Evolutionary conservation across 23 red algal genomes (phyloP).

Genomic region (Gracilaria vermiculophylla): DNA sequence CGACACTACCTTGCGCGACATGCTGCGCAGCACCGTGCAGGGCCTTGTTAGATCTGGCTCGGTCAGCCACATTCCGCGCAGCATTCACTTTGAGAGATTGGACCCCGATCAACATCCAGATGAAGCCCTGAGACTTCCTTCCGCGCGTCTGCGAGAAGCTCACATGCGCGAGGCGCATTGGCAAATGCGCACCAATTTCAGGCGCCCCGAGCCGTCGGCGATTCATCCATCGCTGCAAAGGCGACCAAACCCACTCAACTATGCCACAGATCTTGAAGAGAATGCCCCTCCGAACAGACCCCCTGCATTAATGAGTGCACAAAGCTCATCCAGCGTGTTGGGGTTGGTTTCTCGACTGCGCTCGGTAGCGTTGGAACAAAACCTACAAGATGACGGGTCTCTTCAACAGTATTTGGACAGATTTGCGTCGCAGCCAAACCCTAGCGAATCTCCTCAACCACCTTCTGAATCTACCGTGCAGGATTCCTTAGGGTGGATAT

Average conservation of each 20-base stretch:
- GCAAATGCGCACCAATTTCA: neutral
- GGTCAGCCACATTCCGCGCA: slow-evolving; percentile 16
- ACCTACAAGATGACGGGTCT: neutral
- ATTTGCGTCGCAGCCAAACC: neutral
- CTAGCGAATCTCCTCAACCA: neutral
- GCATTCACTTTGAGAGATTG: slow-evolving; percentile 11
- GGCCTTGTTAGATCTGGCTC: neutral
- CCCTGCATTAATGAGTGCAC: neutral
- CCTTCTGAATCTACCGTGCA: neutral
- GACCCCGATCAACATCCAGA: slow-evolving; percentile 6
- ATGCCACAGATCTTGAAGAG: neutral
- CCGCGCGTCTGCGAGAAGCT: neutral
- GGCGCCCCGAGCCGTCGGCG: neutral
- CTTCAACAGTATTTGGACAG: neutral
- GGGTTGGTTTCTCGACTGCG: neutral
- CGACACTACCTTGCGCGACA: neutral
- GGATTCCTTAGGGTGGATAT: neutral
- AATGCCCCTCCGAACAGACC: neutral
- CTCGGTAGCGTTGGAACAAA: neutral
- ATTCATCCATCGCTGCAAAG: slow-evolving; percentile 13
- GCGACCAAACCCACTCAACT: neutral
- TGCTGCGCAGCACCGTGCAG: neutral
- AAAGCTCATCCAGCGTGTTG: neutral
- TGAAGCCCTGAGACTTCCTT: neutral
- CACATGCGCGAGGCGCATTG: neutral